Evolutionary conservation across 768 basidiomycete genomes (phyloP).

Genomic region (Suillus placidus): DNA sequence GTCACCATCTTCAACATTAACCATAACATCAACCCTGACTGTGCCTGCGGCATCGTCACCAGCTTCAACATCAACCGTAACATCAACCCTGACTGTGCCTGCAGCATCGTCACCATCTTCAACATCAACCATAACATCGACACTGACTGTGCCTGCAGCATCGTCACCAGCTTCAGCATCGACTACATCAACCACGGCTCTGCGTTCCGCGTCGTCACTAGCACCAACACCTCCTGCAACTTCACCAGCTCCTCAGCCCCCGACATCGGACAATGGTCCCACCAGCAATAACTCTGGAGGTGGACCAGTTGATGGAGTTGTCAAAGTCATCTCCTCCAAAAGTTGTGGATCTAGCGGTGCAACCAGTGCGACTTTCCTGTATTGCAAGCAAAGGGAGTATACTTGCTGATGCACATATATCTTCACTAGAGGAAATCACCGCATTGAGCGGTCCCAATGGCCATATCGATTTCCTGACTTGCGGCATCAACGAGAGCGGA

Average conservation of each 20-base stretch:
- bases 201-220: background rate
- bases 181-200: background rate
- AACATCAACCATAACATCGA: background rate
- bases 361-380: constrained; percentile 40
- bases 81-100: background rate
- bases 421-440: constrained; percentile 48
- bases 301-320: constrained; percentile 24
- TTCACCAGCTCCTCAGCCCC: constrained; percentile 6
- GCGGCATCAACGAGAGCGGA: constrained; percentile 62
- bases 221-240: background rate
- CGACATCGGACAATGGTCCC: background rate
- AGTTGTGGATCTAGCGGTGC: constrained; percentile 55
- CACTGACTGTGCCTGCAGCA: background rate
- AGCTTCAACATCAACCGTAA: background rate
- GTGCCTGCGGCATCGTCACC: background rate
- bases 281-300: background rate
- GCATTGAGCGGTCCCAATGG: constrained; percentile 66
- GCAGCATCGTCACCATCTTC: background rate
- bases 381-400: background rate
- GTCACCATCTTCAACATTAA: background rate
- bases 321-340: constrained; percentile 36
- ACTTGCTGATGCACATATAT: constrained; percentile 9
- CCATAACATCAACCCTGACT: background rate
- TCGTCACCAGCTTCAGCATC: background rate
- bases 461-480: constrained; percentile 76